A percentile compares a stretch with the other conserved stretches of the same genome.
Evolutionary conservation across 305 asterid species (phyloP).

Genomic region (Plantago rigida): DNA sequence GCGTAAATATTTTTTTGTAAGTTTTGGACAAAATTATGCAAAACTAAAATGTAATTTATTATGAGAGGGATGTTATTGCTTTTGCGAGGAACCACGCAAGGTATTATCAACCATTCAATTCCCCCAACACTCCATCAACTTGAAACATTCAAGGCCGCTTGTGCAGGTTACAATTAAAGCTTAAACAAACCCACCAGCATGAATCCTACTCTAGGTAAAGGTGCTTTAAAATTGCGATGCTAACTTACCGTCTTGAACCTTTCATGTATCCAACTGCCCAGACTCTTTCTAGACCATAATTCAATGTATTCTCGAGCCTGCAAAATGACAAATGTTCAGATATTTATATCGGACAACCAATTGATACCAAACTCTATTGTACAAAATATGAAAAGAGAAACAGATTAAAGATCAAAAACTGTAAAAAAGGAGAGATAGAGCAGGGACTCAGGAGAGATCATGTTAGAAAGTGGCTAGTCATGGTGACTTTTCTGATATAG

Average conservation of each 20-base stretch:
- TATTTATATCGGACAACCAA: conserved; percentile 14
- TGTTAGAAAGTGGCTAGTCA: not conserved
- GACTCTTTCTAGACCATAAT: conserved; percentile 59
- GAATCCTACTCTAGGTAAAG: conserved; percentile 5
- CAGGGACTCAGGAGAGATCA: conserved; percentile 2
- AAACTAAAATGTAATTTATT: too few species aligned
- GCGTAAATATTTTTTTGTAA: too few species aligned
- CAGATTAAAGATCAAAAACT: not conserved
- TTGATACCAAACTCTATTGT: not conserved
- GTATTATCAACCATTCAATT: not conserved
- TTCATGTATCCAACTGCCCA: conserved; percentile 55
- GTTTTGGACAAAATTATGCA: too few species aligned
- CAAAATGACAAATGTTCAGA: conserved; percentile 26
- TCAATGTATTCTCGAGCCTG: conserved; percentile 54
- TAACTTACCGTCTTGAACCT: conserved; percentile 49
- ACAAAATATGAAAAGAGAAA: not conserved
- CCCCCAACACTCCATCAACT: not conserved
- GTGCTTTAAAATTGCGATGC: conserved; percentile 22
- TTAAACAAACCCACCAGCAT: conserved; percentile 1
- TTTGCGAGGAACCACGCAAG: not conserved
- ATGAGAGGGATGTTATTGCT: not conserved
- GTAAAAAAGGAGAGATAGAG: not conserved
- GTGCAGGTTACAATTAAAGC: not conserved
- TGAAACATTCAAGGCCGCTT: not conserved
- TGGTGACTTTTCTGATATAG: too few species aligned